Conservation (phyloP, 2,329 filamentous ascomycete species). For the Aspergillus pseudoterreus region DNA sequence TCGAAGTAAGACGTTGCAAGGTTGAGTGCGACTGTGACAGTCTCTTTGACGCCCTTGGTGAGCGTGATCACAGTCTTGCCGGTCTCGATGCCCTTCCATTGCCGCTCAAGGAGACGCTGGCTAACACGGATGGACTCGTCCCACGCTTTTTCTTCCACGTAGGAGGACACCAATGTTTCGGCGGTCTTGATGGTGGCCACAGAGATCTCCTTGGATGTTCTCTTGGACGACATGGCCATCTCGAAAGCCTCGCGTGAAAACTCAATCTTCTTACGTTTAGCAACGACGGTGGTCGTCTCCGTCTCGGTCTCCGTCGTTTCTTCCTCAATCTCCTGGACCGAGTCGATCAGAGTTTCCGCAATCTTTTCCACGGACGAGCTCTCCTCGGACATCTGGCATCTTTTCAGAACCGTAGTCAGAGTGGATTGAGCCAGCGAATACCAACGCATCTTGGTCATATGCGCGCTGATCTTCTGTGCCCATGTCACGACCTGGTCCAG, state of each 20-base stretch:
- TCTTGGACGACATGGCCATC: not conserved
- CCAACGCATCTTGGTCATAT: constrained; percentile 2
- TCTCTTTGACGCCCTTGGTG: constrained; percentile 1
- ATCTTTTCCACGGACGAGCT: not conserved
- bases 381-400: not conserved
- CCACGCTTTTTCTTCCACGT: not conserved
- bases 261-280: not conserved
- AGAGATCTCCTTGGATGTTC: not conserved
- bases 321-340: not conserved
- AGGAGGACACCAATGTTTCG: not conserved
- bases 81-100: not conserved
- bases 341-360: not conserved
- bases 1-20: constrained; percentile 1
- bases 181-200: not conserved
- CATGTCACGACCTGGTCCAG: not conserved
- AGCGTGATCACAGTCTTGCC: not conserved
- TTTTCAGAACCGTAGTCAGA: not conserved
- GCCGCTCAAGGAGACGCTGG: not conserved
- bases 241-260: not conserved
- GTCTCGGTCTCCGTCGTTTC: not conserved
- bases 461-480: not conserved
- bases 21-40: not conserved
- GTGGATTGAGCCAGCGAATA: not conserved
- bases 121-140: not conserved
- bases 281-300: not conserved